Percentiles rank a stretch among this genome's conserved stretches.
phyloP scores from a whole-genome alignment of 2,329 filamentous ascomycete genomes.

The Cladosporium sphaerospermum region DNA sequence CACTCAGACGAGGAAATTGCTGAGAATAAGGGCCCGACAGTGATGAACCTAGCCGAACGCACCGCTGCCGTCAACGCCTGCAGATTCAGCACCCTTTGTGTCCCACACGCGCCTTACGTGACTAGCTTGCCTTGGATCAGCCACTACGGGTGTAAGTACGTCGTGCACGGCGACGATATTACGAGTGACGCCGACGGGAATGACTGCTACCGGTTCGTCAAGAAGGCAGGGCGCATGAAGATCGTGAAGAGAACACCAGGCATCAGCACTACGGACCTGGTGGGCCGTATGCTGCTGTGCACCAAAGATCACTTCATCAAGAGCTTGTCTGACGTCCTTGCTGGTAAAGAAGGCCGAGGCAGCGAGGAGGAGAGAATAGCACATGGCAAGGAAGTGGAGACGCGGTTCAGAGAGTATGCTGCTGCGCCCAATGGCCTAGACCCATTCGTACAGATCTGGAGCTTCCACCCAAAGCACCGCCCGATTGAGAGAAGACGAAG shows the following conservation, averaged over 20 bases:
- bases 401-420: constrained; percentile 77
- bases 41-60: constrained; percentile 92
- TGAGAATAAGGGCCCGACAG: constrained; percentile 94
- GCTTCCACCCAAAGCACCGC: constrained; percentile 49
- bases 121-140: constrained; percentile 90
- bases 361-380: constrained; percentile 59
- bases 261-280: constrained; percentile 96
- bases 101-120: constrained; percentile 87
- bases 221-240: constrained; percentile 87
- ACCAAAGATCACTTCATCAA: constrained; percentile 92
- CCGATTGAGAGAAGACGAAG: constrained; percentile 10
- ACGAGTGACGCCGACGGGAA: constrained; percentile 89
- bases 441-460: constrained; percentile 79
- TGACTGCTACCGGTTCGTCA: constrained; percentile 97
- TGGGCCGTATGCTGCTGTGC: constrained; percentile 93
- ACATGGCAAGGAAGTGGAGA: constrained; percentile 62
- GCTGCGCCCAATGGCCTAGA: constrained; percentile 75
- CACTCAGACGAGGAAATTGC: constrained; percentile 95
- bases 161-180: constrained; percentile 95
- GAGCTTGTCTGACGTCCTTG: constrained; percentile 57
- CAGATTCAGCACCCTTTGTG: constrained; percentile 81
- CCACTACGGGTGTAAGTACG: constrained; percentile 91
- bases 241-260: constrained; percentile 94
- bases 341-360: constrained; percentile 66
- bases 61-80: constrained; percentile 89